A percentile compares a stretch with the other conserved stretches of the same genome.
Conservation (phyloP, 2,329 filamentous ascomycete species). For the Dactylellina parvicollis region DNA sequence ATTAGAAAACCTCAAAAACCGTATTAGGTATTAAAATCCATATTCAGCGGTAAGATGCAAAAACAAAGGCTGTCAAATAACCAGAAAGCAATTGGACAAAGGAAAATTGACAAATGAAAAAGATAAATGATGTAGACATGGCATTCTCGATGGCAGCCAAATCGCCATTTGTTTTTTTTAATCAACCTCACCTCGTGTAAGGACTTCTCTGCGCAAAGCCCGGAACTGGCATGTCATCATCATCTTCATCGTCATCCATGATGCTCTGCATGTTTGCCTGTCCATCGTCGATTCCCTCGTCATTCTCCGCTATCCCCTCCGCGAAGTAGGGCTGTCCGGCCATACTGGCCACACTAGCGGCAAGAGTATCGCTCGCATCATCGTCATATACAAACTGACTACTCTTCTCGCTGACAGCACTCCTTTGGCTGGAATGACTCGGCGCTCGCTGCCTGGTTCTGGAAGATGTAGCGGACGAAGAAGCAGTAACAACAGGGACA, state of each 20-base stretch:
- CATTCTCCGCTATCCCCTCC: constrained; percentile 54
- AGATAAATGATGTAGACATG: not conserved
- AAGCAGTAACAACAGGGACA: too few relatives aligned
- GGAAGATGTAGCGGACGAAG: constrained; percentile 21
- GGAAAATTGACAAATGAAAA: constrained; percentile 13
- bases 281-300: constrained; percentile 29
- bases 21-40: constrained; percentile 4
- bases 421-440: constrained; percentile 43
- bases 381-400: constrained; percentile 41
- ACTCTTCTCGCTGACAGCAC: constrained; percentile 40
- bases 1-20: not conserved
- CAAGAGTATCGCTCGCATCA: constrained; percentile 34
- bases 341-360: constrained; percentile 15
- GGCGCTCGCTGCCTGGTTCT: constrained; percentile 36
- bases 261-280: constrained; percentile 54
- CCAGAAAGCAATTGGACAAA: constrained; percentile 3
- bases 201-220: constrained; percentile 47
- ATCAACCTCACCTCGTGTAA: constrained; percentile 23
- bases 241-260: constrained; percentile 54
- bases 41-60: not conserved
- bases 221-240: constrained; percentile 55
- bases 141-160: constrained; percentile 9
- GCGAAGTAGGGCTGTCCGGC: constrained; percentile 55
- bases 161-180: not conserved
- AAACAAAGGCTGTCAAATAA: not conserved